Percentiles rank a stretch among this genome's conserved stretches.
Evolutionary conservation across 768 basidiomycete species (phyloP).

Genomic region (Boletus subparvulus): DNA sequence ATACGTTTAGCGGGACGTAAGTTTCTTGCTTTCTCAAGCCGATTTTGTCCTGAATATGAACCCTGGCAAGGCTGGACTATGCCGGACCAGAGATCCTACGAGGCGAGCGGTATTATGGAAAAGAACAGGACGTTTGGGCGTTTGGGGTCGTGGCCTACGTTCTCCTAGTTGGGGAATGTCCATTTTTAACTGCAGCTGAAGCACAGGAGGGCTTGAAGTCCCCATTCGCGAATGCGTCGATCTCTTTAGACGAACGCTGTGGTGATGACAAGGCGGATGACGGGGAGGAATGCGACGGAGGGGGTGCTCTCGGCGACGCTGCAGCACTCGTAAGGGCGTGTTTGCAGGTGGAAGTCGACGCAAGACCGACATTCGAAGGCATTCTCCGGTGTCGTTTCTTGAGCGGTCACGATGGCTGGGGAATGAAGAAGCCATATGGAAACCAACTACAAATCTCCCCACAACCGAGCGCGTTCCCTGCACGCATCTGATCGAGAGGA

Average conservation of each 20-base stretch:
- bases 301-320: slow-evolving; percentile 81
- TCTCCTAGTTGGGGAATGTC: slow-evolving; percentile 87
- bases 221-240: slow-evolving; percentile 73
- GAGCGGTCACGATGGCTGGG: slow-evolving; percentile 76
- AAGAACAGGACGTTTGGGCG: slow-evolving; percentile 98
- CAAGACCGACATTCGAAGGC: slow-evolving; percentile 84
- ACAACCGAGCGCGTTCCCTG: slow-evolving; percentile 34
- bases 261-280: slow-evolving; percentile 68
- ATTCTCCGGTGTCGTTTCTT: slow-evolving; percentile 82
- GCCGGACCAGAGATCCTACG: slow-evolving; percentile 95
- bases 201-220: slow-evolving; percentile 82
- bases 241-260: slow-evolving; percentile 78
- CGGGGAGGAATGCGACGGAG: slow-evolving; percentile 79
- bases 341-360: slow-evolving; percentile 71
- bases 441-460: slow-evolving; percentile 23
- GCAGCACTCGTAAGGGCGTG: slow-evolving; percentile 82
- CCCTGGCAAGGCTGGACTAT: slow-evolving; percentile 70
- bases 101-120: slow-evolving; percentile 92
- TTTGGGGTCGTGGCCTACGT: slow-evolving; percentile 97
- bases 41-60: slow-evolving; percentile 9
- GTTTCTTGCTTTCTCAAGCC: slow-evolving; percentile 32
- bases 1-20: slow-evolving; percentile 91
- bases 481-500: slow-evolving; percentile 25
- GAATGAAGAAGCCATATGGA: slow-evolving; percentile 35
- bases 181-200: slow-evolving; percentile 87